Base-by-base conservation (phyloP, 192 early-diverging fungal genomes). In the Obelidium mucronatum region DNA sequence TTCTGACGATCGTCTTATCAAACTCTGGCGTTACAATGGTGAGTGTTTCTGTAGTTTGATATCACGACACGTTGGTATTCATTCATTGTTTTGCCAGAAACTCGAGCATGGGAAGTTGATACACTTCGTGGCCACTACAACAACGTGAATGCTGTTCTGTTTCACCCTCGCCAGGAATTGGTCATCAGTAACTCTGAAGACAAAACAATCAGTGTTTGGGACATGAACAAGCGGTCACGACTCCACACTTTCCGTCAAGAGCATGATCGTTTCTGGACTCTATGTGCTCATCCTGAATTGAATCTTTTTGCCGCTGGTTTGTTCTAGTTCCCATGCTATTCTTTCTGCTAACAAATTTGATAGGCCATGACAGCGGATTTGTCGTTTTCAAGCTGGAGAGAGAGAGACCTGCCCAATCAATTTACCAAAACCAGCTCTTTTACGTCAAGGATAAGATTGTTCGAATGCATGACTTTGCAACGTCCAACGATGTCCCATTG, bases 21-120 rank as follows among this genome's bases (percentile, higher is more conserved):
- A 99, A 83, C 88, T 99, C 30, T 99, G 98, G 98, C 87, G 98
- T 77, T 96, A 96, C 94, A 98, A 96, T 80, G 94, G 92, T 94
- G 86, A 54, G 19, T n/a, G 19, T 31, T 36, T 26, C 17, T 55
- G 33, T 82, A n/a, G 19, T 24, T 44, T 54, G 1, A 73, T 8
- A 30, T 51, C 35, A 58, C 8, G 63, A 52, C 26, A 8, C 17
- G 37, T 33, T 62, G 22, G 33, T 35, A 2, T 30, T 5, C 51
- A 28, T 42, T 36, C 80, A n/a, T n/a, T n/a, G n/a, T n/a, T n/a
- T n/a, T n/a, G n/a, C n/a, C n/a, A 94, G 96, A 99, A 74, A 93
- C 94, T 42, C 92, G 94, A 80, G 98, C 98, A 22, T 99, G 98
- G 98, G 98, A 99, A 80, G 93, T 99, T n/a, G 97, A 99, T 78